Base-by-base conservation (phyloP, 2,329 filamentous ascomycete species). In the Escovopsis sp. region DNA sequence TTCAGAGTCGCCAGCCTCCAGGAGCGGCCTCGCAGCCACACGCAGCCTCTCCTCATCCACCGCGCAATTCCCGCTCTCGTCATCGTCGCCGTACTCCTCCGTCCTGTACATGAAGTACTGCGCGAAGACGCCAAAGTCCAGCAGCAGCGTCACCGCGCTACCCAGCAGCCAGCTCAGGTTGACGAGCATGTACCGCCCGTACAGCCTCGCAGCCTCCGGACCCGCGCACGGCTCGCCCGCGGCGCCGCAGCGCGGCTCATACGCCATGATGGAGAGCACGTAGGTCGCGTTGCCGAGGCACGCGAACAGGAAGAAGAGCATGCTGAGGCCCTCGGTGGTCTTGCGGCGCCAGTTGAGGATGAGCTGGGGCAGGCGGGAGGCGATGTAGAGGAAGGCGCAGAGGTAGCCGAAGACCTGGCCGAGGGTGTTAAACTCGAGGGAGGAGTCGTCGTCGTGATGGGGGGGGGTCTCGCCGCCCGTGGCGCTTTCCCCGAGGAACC, bases 241-340 rank as follows among this genome's bases (percentile, higher is more conserved):
- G 18, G 51, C 51, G 21, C 52, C 54, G 43, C 84, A 93, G 21
- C 70, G 62, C 0, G 87, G 84, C 39, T 87, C 83, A 50, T 86
- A 96, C 1, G 86, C 87, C 43, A 96, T 69, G 46, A 98, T 96
- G 27, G 79, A 87, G 27, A 94, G 63, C 14, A 94, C 87, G 50
- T 92, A 96, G 0, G 87, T 94, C 44, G 94, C 57, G 54, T 98
- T 98, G 2, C 90, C 90, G 5, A 96, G 73, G 52, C 88, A 96
- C 4, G 90, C 90, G 54, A 98, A 96, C 16, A 96, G 65, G 62
- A 96, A 96, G 60, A 96, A 98, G 10, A 96, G 69, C 61, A 94
- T 76, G 44, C 82, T 88, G 15, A 98, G 79, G 4, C 90, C 90
- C 37, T 96, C 87, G 1, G 87, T 94, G 30, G 79, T 87, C 61